phyloP scores from a whole-genome alignment of 2,329 filamentous ascomycete genomes.

The Ophiostoma ips region DNA sequence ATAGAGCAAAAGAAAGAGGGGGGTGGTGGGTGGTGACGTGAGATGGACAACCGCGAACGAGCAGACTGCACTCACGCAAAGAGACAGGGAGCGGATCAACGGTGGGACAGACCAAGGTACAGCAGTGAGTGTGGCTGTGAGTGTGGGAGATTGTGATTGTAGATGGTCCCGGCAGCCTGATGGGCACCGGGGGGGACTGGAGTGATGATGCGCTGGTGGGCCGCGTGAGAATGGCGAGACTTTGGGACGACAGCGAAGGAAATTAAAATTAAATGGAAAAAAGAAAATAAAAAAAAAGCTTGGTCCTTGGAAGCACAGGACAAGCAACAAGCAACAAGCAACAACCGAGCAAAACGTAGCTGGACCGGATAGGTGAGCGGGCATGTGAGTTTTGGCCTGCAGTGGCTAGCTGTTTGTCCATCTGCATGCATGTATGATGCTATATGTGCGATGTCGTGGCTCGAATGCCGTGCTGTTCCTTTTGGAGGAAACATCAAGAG shows the following conservation, averaged over 20 bases:
- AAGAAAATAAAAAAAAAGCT: not conserved
- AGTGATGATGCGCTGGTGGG: not conserved
- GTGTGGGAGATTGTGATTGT: not conserved
- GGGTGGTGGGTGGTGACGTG: no score
- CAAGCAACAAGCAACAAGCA: no score
- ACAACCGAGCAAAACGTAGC: no score
- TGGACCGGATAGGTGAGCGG: not conserved
- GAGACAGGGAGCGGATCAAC: no score
- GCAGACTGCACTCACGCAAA: no score
- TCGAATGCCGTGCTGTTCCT: constrained; percentile 8
- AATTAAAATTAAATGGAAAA: not conserved
- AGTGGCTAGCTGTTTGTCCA: not conserved
- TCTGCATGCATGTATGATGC: not conserved
- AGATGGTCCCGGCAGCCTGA: not conserved
- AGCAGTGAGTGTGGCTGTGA: no score
- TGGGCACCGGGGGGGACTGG: not conserved
- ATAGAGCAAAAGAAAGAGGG: no score
- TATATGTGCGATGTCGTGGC: constrained; percentile 12
- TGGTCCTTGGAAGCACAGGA: no score
- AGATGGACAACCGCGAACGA: no score
- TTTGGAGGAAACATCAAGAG: not conserved
- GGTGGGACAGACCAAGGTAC: no score
- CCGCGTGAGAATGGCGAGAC: not conserved
- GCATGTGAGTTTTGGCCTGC: not conserved
- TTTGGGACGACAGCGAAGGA: not conserved